Evolutionary conservation across 1,284 basidiomycete species (phyloP), one percentile per base, ranked within the genome.

Genomic region (Rhodotorula sp.): DNA sequence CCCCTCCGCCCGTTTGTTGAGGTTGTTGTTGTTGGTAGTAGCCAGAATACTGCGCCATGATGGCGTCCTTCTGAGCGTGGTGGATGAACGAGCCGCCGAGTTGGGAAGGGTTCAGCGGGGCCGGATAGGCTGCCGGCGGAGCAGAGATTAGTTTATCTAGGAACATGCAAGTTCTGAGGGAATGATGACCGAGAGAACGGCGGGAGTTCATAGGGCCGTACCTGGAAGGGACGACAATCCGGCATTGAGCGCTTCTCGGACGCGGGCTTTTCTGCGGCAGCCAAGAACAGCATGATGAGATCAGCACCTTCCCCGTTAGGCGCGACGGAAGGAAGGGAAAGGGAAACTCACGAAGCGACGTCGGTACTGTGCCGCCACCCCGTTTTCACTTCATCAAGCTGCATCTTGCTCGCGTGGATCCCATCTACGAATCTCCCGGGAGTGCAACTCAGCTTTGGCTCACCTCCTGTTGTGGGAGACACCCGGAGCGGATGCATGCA

Each of bases 241-340:
- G 8, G 74, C 72, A 31, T 76, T 76, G 58, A 76, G 69, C 1
- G 74, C 71, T 66, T 76, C 74, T 21, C 74, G 61, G 0, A 76
- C 74, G 1, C 74, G 67, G 2, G 72, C 64, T 63, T 73, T 76
- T 5, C 74, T 76, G 62, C 10, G 19, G 14, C 6, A 18, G 12
- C 10, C 16, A 10, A 19, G 3, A n/a, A 18, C 23, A 14, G 45
- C 12, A 5, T 19, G 19, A n/a, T 7, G 23, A 31, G 31, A 23
- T 23, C 48, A 38, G 31, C 3, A 12, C 10, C 28, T 28, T 28
- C n/a, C n/a, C n/a, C n/a, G n/a, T n/a, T n/a, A n/a, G n/a, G n/a
- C n/a, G n/a, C n/a, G n/a, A n/a, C n/a, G n/a, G n/a, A n/a, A n/a
- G n/a, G n/a, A 28, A 28, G 28, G 28, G 28, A 28, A 28, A 28